Evolutionary conservation across 2,329 filamentous ascomycete species (phyloP), one percentile per base, ranked within the genome.

Genomic region (Graphilbum sp.): DNA sequence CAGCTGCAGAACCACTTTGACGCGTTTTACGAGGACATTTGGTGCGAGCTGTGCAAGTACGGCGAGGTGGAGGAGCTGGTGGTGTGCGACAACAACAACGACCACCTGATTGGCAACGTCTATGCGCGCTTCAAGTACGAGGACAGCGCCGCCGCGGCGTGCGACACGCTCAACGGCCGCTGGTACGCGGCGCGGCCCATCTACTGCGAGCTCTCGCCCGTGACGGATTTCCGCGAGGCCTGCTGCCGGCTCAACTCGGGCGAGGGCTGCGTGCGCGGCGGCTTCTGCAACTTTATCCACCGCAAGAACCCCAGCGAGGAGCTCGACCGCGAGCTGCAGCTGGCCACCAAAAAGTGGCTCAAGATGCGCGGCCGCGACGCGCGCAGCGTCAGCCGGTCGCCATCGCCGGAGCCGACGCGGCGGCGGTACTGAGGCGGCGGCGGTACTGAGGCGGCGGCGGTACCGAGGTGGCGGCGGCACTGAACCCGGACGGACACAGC

Each of bases 61-160:
- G 90, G 90, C 49, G 85, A 96, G 63, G 70, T 96, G 27, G 90
- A 98, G 63, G 90, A 98, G 64, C 74, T 98, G 12, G 90, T 98
- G 12, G 88, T 98, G 3, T 98, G 90, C 63, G 90, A 98, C 65
- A 98, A 98, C 62, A 96, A 96, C 63, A 98, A 98, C 63, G 90
- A 98, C 57, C 88, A 98, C 63, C 71, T 98, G 38, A 95, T 98
- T 56, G 90, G 90, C 54, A 98, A 98, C 62, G 90, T 98, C 53
- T 98, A 98, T 66, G 90, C 90, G 37, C 85, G 90, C 50, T 98
- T 96, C 79, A 98, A 98, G 64, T 98, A 96, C 71, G 90, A 98
- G 70, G 90, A 98, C 60, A 79, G 79, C 39, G 87, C 90, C 37
- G 87, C 96, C 59, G 74, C 76, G 46, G 90, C 90, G 44, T 95